These are phyloP conservation scores for Sporothrix euskadiensis DNA, from an alignment of 2,329 filamentous ascomycete species.

Conservation along the genomic window DNA sequence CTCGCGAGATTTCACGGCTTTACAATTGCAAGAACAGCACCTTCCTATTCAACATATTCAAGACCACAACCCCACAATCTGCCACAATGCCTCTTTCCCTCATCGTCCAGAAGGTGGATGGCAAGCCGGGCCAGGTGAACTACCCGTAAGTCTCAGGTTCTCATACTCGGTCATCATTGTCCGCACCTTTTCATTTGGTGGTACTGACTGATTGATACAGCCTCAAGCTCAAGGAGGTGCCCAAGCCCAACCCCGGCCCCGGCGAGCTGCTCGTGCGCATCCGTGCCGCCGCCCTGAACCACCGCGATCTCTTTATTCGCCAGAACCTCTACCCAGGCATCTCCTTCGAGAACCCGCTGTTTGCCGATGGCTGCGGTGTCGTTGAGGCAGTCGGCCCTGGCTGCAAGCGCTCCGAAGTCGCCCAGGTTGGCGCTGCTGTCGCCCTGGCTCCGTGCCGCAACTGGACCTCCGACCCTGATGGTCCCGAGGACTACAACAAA, in stretches of 20 bases:
- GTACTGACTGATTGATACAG: constrained; percentile 40
- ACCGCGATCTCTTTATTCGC: constrained; percentile 92
- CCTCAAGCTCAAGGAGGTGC: constrained; percentile 60
- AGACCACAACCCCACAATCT: neutral
- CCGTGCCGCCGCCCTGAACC: constrained; percentile 81
- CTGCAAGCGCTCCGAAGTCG: constrained; percentile 40
- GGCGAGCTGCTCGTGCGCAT: constrained; percentile 74
- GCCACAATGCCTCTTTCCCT: constrained; percentile 57
- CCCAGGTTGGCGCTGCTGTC: constrained; percentile 65
- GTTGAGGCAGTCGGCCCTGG: constrained; percentile 65
- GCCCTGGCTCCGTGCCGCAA: constrained; percentile 75
- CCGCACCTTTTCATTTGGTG: neutral
- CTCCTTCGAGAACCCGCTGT: constrained; percentile 73
- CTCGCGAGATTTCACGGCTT: neutral
- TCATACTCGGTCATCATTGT: neutral
- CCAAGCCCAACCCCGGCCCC: constrained; percentile 63
- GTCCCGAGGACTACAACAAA: constrained; percentile 63
- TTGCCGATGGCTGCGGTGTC: constrained; percentile 78
- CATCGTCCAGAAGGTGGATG: constrained; percentile 65
- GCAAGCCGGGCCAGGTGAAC: constrained; percentile 83
- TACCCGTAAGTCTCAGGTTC: constrained; percentile 60
- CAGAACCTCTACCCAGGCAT: constrained; percentile 88
- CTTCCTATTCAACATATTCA: neutral
- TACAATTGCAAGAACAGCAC: neutral
- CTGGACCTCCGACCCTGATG: constrained; percentile 71